Conservation (phyloP, 2,329 filamentous ascomycete species). For the Hortaea sp. region DNA sequence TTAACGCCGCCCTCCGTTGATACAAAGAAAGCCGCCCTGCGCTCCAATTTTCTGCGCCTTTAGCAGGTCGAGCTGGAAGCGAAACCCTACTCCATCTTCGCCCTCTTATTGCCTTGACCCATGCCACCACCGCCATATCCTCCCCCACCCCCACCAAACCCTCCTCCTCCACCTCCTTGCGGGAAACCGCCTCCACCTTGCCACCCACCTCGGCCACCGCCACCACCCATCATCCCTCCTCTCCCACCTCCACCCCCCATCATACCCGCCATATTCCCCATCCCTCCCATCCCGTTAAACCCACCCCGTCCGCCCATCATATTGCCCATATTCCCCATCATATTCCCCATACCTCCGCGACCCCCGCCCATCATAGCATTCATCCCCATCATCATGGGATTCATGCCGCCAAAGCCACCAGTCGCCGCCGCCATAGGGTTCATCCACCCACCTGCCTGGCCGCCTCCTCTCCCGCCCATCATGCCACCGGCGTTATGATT, state of each 20-base stretch:
- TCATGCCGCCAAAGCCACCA: constrained; percentile 5
- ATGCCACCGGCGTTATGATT: constrained; percentile 5
- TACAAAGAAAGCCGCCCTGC: neutral
- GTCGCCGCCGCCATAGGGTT: constrained; percentile 8
- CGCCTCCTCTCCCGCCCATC: neutral
- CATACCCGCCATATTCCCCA: constrained; percentile 35
- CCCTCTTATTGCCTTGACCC: constrained; percentile 43
- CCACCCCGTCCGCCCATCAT: constrained; percentile 19
- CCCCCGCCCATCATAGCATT: constrained; percentile 26
- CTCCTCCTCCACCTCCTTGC: constrained; percentile 5
- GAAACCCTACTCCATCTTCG: constrained; percentile 14
- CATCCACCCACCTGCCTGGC: neutral
- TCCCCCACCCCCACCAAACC: constrained; percentile 17
- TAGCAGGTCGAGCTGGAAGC: too few species aligned
- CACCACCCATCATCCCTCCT: constrained; percentile 23
- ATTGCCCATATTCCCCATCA: constrained; percentile 24
- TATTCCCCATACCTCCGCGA: constrained; percentile 5
- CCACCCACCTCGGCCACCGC: constrained; percentile 14
- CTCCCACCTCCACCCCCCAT: constrained; percentile 33
- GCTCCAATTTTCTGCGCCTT: too few species aligned
- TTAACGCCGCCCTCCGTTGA: neutral
- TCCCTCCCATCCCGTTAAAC: constrained; percentile 28
- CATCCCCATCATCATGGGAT: constrained; percentile 12
- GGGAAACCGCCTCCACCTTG: constrained; percentile 3
- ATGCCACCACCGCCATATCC: constrained; percentile 10